Base-by-base conservation (phyloP, 345 rosid species). In the Luvunga scandens region DNA sequence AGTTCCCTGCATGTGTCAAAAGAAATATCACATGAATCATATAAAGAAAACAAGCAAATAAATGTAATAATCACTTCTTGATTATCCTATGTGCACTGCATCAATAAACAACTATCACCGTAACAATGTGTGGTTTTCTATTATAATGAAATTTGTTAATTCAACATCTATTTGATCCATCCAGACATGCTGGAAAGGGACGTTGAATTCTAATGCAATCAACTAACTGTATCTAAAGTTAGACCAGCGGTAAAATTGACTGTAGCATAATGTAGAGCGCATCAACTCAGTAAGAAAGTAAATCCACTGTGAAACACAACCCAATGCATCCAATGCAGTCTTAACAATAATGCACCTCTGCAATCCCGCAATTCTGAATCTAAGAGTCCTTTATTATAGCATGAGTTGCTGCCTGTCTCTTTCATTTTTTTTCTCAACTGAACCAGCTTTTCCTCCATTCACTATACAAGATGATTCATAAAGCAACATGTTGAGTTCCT, bases 1-100 rank as follows among this genome's bases (percentile, higher is more conserved):
- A 83, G 95, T 89, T 83, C 88, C 99, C 99, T 95, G 88, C 84
- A 84, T 22, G 78, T 70, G 56, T 63, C 27, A 76, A 27, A n/a
- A 70, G 60, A 28, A 66, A 80, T 38, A 62, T 48, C 30, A 76
- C 53, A 66, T 34, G 60, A 69, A 50, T 25, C 6, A 14, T 55
- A 66, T 56, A 59, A 24, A 22, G 33, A 16, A 59, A 36, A 55
- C 6, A 50, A 7, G 22, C 34, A 69, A 25, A 9, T 31, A 42
- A 42, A 25, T 24, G 45, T 25, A 42, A 24, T 36, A 45, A 69
- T 42, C 42, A 12, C 27, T 67, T 16, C 12, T 5, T 3, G 9
- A 68, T 13, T 50, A n/a, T 68, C 33, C 42, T 42, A n/a, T n/a
- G 14, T 25, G 31, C 56, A 42, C 42, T 13, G 21, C 3, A n/a